These are phyloP conservation scores for Macaranga tanarius DNA, from an alignment of 441 rosid species.

Conservation along the genomic window DNA sequence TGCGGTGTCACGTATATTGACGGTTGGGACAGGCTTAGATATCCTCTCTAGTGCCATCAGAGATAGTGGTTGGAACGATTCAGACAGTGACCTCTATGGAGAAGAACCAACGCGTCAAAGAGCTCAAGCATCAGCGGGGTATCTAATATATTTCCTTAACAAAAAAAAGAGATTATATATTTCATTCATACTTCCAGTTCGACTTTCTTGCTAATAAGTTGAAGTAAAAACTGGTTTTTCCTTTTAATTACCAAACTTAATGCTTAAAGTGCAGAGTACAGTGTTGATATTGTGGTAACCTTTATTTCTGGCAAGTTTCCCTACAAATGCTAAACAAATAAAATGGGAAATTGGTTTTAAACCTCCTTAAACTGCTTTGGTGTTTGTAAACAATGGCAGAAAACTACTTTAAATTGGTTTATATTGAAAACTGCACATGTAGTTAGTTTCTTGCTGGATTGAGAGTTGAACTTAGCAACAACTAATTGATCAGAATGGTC, in stretches of 20 bases:
- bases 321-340: neutral
- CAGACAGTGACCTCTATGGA: constrained; percentile 21
- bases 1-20: constrained; percentile 48
- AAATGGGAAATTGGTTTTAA: neutral
- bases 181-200: neutral
- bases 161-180: neutral
- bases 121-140: constrained; percentile 34
- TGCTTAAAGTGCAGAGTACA: neutral
- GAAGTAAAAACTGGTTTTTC: neutral
- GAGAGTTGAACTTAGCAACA: neutral
- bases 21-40: constrained; percentile 43
- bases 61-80: constrained; percentile 21
- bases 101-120: constrained; percentile 34
- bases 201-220: constrained; percentile 3
- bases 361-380: neutral
- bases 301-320: neutral
- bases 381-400: neutral
- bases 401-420: neutral
- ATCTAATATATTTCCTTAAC: constrained; percentile 19
- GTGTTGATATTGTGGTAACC: neutral
- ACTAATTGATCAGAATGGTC: neutral
- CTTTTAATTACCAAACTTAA: neutral
- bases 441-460: neutral
- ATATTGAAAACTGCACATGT: neutral
- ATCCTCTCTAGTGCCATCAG: constrained; percentile 42